Conservation (phyloP, 345 rosid species). For the Dovyalis caffra region DNA sequence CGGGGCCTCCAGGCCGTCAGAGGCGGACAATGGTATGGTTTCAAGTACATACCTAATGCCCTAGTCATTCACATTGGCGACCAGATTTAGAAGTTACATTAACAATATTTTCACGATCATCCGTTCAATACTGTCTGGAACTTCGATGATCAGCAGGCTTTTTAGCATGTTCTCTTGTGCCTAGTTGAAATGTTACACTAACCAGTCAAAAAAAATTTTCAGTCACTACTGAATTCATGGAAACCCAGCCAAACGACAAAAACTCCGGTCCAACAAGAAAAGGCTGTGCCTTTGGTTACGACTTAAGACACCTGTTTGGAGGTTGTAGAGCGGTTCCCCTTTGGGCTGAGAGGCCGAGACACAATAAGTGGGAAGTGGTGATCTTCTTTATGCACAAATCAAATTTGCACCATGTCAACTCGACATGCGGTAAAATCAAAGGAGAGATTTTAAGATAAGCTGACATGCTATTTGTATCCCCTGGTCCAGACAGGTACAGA, state of each 20-base stretch:
- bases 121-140: too few species aligned
- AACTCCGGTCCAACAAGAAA: too few species aligned
- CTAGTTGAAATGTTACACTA: background rate
- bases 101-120: too few species aligned
- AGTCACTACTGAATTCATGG: too few species aligned
- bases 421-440: too few species aligned
- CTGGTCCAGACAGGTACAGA: slow-evolving; percentile 56
- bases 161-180: background rate
- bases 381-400: background rate
- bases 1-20: slow-evolving; percentile 80
- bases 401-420: background rate
- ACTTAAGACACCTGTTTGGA: background rate
- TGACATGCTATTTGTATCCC: slow-evolving; percentile 16
- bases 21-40: slow-evolving; percentile 70
- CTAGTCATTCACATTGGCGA: slow-evolving; percentile 81
- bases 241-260: too few species aligned
- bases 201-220: too few species aligned
- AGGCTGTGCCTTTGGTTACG: too few species aligned
- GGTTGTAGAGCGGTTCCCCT: background rate
- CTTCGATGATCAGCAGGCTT: background rate
- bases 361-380: too few species aligned
- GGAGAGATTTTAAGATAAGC: background rate
- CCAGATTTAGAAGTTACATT: too few species aligned
- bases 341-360: too few species aligned
- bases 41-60: slow-evolving; percentile 66